Evolutionary conservation across 371 early-diverging fungal genomes (phyloP).

Genomic region (Rhizopus stolonifer): DNA sequence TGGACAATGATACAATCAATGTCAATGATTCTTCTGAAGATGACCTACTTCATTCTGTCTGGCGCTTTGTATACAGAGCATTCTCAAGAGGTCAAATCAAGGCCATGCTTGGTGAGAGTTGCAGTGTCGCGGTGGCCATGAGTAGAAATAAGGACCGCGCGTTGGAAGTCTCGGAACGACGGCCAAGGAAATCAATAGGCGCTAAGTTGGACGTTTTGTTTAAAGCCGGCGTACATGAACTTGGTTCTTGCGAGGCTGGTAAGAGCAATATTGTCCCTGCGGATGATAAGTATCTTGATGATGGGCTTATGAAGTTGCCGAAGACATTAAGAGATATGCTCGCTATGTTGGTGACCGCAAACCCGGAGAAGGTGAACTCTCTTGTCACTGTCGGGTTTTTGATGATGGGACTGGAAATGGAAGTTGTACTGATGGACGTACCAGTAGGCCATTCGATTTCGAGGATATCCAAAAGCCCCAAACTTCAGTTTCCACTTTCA

Average conservation of each 20-base stretch:
- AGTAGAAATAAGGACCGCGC: background rate
- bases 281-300: conserved; percentile 8
- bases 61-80: conserved; percentile 19
- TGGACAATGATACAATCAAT: background rate
- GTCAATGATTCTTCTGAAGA: conserved; percentile 7
- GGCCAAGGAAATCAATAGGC: conserved; percentile 7
- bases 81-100: no score
- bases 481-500: conserved; percentile 6
- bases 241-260: conserved; percentile 11
- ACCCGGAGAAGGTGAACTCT: conserved; percentile 5
- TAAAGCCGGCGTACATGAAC: background rate
- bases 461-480: conserved; percentile 1
- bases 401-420: conserved; percentile 15
- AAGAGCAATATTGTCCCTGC: background rate
- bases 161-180: conserved; percentile 1
- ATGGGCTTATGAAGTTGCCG: conserved; percentile 12
- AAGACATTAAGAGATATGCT: conserved; percentile 19
- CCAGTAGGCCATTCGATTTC: background rate
- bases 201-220: conserved; percentile 11
- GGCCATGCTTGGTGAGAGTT: no score
- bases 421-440: conserved; percentile 4
- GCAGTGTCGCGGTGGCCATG: no score
- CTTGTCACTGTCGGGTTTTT: conserved; percentile 8
- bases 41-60: conserved; percentile 3
- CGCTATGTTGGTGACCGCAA: background rate